phyloP scores from a whole-genome alignment of 345 rosid genomes.

The Aegle marmelos region DNA sequence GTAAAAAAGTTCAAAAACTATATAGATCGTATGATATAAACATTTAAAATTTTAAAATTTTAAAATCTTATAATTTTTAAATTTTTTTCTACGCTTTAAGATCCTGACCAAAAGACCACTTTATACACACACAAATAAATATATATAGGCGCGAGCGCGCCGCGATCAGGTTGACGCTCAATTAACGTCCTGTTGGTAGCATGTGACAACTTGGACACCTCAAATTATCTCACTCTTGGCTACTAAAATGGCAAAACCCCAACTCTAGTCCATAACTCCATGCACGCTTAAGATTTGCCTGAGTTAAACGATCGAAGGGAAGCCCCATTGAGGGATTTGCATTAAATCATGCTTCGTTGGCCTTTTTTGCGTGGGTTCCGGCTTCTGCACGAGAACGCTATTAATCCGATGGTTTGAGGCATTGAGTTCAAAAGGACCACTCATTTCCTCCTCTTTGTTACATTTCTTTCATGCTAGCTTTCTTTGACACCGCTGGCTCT shows the following conservation, averaged over 20 bases:
- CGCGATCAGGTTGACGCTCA: not conserved
- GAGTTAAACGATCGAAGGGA: not conserved
- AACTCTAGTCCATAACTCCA: not conserved
- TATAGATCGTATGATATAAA: too few relatives aligned
- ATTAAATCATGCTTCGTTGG: slow-evolving; percentile 31
- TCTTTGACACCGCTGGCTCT: slow-evolving; percentile 1
- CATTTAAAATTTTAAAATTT: too few relatives aligned
- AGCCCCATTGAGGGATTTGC: not conserved
- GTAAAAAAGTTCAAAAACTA: too few relatives aligned
- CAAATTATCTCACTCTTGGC: not conserved
- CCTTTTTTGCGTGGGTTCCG: not conserved
- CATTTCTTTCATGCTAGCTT: slow-evolving; percentile 33
- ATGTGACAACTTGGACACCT: slow-evolving; percentile 17
- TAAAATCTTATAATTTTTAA: too few relatives aligned
- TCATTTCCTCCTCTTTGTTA: slow-evolving; percentile 13
- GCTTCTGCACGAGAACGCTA: slow-evolving; percentile 4
- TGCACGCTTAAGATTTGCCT: not conserved
- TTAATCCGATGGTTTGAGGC: not conserved
- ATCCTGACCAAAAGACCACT: too few relatives aligned
- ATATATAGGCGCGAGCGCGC: too few relatives aligned
- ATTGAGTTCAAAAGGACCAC: slow-evolving; percentile 27
- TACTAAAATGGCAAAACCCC: not conserved
- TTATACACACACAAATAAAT: too few relatives aligned
- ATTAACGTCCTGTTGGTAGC: not conserved
- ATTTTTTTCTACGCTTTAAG: too few relatives aligned